Evolutionary conservation across 805 yeast species (phyloP).

Genomic region (Candida dajiaensis): DNA sequence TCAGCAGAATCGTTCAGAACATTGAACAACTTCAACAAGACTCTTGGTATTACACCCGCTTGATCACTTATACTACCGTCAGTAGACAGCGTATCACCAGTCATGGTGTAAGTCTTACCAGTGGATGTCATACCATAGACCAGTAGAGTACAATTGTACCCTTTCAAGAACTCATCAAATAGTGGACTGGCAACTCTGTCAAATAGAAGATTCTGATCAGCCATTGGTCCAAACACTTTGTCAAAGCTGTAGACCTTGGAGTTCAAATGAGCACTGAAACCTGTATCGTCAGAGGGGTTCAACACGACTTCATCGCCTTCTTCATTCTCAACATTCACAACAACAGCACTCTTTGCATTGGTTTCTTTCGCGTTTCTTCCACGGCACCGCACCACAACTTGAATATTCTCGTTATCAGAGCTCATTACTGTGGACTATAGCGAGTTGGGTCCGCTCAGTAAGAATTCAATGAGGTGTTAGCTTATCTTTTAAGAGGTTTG

Average conservation of each 20-base stretch:
- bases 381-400: constrained; percentile 60
- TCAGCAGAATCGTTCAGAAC: constrained; percentile 42
- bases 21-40: constrained; percentile 49
- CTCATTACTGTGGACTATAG: neutral
- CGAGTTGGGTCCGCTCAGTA: too few species aligned
- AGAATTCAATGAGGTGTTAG: neutral
- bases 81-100: constrained; percentile 48
- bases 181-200: constrained; percentile 60
- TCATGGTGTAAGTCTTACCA: constrained; percentile 79
- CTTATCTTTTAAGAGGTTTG: neutral
- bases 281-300: constrained; percentile 34
- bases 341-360: constrained; percentile 51
- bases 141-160: constrained; percentile 75
- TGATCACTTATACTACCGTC: constrained; percentile 32
- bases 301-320: constrained; percentile 44
- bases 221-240: constrained; percentile 75
- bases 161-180: constrained; percentile 62
- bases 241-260: constrained; percentile 67
- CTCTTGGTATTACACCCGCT: constrained; percentile 68
- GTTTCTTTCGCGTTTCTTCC: constrained; percentile 56
- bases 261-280: constrained; percentile 33
- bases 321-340: constrained; percentile 45
- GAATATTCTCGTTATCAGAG: constrained; percentile 42
- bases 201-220: constrained; percentile 65
- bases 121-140: constrained; percentile 94